Percentiles rank a stretch among this genome's conserved stretches.
Conservation (phyloP, 2,329 filamentous ascomycete species). For the Microcyclospora tardicrescens region DNA sequence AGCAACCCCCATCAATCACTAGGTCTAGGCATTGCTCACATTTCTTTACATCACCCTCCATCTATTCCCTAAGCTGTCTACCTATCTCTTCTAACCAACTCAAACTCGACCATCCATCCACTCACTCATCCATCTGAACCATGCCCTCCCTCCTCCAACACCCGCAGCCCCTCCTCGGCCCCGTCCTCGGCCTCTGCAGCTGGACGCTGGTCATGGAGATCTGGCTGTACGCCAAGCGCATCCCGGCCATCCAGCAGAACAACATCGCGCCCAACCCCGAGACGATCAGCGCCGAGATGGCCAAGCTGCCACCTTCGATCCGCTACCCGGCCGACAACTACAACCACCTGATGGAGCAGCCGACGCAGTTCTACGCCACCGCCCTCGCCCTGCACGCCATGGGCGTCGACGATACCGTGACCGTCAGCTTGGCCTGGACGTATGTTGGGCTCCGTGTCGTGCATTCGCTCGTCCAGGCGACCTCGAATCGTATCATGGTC, state of each 20-base stretch:
- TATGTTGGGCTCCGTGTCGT: conserved; percentile 29
- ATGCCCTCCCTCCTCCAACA: conserved; percentile 2
- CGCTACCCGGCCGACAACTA: conserved; percentile 32
- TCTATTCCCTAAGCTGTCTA: too few species aligned
- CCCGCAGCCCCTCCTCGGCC: conserved; percentile 9
- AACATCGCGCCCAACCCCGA: conserved; percentile 9
- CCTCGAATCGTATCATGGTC: conserved; percentile 24
- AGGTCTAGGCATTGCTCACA: too few species aligned
- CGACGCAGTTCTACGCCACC: conserved; percentile 32
- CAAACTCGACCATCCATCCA: neutral
- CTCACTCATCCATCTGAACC: neutral
- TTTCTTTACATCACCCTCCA: too few species aligned
- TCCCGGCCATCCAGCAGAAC: conserved; percentile 25
- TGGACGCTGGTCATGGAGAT: conserved; percentile 32
- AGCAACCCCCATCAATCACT: too few species aligned
- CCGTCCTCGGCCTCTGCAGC: conserved; percentile 22
- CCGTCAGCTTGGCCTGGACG: conserved; percentile 28
- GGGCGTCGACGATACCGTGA: conserved; percentile 15
- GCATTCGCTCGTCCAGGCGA: conserved; percentile 30
- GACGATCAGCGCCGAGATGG: conserved; percentile 7
- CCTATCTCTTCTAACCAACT: neutral
- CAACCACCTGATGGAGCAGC: conserved; percentile 33
- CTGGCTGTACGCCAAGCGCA: conserved; percentile 29
- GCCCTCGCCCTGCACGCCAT: conserved; percentile 24
- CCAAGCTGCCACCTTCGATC: conserved; percentile 9